Evolutionary conservation across 1,284 basidiomycete genomes (phyloP), one percentile per base, ranked within the genome.

Genomic region (Malassezia cuniculi): DNA sequence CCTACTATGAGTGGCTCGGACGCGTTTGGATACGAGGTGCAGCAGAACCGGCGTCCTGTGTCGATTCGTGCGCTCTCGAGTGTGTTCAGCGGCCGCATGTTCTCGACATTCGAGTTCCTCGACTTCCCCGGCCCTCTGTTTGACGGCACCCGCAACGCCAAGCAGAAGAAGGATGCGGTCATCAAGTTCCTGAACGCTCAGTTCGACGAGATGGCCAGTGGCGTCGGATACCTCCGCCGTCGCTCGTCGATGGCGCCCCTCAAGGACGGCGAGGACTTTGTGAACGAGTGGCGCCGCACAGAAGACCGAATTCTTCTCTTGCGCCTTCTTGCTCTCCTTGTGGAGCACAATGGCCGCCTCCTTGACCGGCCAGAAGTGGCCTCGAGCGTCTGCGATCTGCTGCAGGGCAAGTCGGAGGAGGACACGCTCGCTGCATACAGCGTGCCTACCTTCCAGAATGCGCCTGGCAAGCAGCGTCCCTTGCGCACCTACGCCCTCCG

Each of bases 301-400:
- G 55, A 63, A 34, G 63, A 66, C 43, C 54, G 58, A 39, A 49
- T 59, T 18, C 26, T 61, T 5, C 45, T 66, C 7, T 41, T 66
- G 19, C 44, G 50, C 10, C 31, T 66, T 15, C 40, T 66, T 6
- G 45, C 41, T n/a, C 32, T 62, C 3, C 44, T 66, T 5, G 51
- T 66, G 11, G 55, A 62, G 36, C 50, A 63, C 29, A 56, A 66
- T 27, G 63, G 61, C 1, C 53, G 56, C 26, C 44, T 51, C 21
- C 39, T 26, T 14, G 39, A 39, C 15, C 44, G 44, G 27, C 31
- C 31, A 16, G 30, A 36, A 8, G 12, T 28, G 10, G 27, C 24
- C 12, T 8, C 22, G 16, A 27, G 21, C 5, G 22, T 39, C 10
- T 22, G 20, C 16, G 19, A 36, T 28, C 18, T 36, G 27, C 32